Conservation (phyloP, 2,329 filamentous ascomycete species). For the Verticillium longisporum region DNA sequence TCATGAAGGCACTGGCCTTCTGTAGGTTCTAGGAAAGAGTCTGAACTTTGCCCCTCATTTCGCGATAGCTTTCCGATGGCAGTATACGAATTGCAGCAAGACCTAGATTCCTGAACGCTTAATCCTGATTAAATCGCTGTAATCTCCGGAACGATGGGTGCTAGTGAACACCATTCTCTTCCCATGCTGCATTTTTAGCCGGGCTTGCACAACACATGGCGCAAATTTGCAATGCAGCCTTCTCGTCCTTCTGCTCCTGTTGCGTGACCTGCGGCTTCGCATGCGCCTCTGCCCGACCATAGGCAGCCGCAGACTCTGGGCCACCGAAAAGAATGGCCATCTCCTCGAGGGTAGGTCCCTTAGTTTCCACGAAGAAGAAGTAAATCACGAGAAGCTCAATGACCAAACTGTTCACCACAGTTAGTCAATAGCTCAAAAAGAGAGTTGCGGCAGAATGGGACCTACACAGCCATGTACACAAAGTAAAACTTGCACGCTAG, state of each 20-base stretch:
- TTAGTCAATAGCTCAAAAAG: constrained; percentile 47
- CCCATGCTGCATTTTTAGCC: too few species aligned
- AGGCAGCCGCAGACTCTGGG: constrained; percentile 42
- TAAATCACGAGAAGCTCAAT: constrained; percentile 49
- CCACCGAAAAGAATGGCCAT: constrained; percentile 62
- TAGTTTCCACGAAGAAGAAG: constrained; percentile 53
- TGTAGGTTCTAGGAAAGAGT: neutral
- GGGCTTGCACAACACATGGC: too few species aligned
- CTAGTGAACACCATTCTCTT: too few species aligned
- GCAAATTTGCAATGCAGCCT: neutral
- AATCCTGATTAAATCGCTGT: too few species aligned
- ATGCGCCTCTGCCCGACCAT: neutral
- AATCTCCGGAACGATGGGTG: too few species aligned
- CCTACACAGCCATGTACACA: constrained; percentile 6
- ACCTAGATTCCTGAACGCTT: too few species aligned
- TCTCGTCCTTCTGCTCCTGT: neutral
- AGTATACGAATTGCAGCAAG: too few species aligned
- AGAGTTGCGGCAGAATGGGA: constrained; percentile 10
- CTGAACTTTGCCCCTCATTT: neutral
- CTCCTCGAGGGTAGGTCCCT: constrained; percentile 59
- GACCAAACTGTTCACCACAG: constrained; percentile 48
- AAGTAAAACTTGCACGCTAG: constrained; percentile 8
- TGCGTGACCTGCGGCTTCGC: neutral
- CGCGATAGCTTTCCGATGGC: neutral
- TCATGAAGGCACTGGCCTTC: neutral